Conservation (phyloP, 1,284 basidiomycete genomes). For the Neonothopanus nambi region DNA sequence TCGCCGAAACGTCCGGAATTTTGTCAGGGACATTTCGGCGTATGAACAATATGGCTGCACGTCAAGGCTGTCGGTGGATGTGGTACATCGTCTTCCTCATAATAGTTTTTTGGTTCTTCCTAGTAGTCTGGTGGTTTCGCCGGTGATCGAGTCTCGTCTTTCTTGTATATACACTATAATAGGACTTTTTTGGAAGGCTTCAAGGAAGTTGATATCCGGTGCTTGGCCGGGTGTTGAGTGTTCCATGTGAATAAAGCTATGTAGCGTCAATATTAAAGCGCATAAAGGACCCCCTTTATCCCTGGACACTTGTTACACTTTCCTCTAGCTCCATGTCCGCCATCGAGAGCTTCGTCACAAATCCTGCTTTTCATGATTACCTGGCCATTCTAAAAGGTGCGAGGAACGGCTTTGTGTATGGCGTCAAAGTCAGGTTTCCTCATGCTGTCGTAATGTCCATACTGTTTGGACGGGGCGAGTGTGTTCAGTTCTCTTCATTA, state of each 20-base stretch:
- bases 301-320: no score
- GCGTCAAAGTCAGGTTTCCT: constrained; percentile 94
- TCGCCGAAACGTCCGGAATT: constrained; percentile 86
- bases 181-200: not conserved
- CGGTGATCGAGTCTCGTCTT: constrained; percentile 42
- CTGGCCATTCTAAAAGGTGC: constrained; percentile 93
- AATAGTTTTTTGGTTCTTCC: constrained; percentile 89
- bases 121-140: constrained; percentile 89
- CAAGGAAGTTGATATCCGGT: no score
- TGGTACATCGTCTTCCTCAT: constrained; percentile 94
- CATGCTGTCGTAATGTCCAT: constrained; percentile 99
- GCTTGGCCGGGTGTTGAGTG: no score
- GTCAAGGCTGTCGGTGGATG: constrained; percentile 93
- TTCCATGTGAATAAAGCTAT: not conserved
- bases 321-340: constrained; percentile 29
- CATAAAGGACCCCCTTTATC: no score
- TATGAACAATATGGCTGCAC: constrained; percentile 94
- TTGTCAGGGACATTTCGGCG: constrained; percentile 89
- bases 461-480: constrained; percentile 89
- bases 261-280: no score
- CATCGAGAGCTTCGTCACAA: constrained; percentile 46
- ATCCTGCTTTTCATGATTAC: constrained; percentile 87
- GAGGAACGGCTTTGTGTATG: constrained; percentile 91
- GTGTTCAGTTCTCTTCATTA: constrained; percentile 40
- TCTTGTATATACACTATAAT: not conserved